Percentiles rank a stretch among this genome's conserved stretches.
phyloP scores from a whole-genome alignment of 2,329 filamentous ascomycete species.

The Claviceps spartinae region DNA sequence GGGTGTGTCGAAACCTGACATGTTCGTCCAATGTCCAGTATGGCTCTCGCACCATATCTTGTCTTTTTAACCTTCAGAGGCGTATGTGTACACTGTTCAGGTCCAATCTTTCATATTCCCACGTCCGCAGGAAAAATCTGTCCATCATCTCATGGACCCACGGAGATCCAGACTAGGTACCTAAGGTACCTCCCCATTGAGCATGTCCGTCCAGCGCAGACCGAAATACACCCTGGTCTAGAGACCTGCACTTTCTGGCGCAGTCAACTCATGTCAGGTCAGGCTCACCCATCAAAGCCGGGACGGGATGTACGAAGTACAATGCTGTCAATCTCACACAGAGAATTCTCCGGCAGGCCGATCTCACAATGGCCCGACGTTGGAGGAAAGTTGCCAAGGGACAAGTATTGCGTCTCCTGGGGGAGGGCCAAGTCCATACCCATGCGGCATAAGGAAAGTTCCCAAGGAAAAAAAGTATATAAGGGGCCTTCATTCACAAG shows the following conservation, averaged over 20 bases:
- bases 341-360: slow-evolving; percentile 7
- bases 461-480: slow-evolving; percentile 7
- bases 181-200: slow-evolving; percentile 2
- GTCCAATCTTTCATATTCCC: slow-evolving; percentile 3
- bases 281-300: slow-evolving; percentile 1
- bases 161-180: neutral
- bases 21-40: neutral
- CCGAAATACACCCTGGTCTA: slow-evolving; percentile 4
- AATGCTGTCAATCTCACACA: slow-evolving; percentile 6
- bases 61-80: slow-evolving; percentile 1
- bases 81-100: neutral
- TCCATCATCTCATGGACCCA: slow-evolving; percentile 4
- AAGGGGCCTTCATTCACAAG: slow-evolving; percentile 6
- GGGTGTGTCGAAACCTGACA: neutral
- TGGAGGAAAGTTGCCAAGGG: slow-evolving; percentile 1
- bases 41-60: neutral
- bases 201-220: neutral
- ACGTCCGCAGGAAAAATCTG: slow-evolving; percentile 4
- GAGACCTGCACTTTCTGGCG: neutral
- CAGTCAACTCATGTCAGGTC: neutral
- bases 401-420: neutral
- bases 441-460: slow-evolving; percentile 4
- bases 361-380: slow-evolving; percentile 1
- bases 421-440: slow-evolving; percentile 1
- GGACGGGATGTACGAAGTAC: slow-evolving; percentile 5